These are phyloP conservation scores for Leucoagaricus sp. DNA, from an alignment of 1,284 basidiomycete species.

Conservation along the genomic window DNA sequence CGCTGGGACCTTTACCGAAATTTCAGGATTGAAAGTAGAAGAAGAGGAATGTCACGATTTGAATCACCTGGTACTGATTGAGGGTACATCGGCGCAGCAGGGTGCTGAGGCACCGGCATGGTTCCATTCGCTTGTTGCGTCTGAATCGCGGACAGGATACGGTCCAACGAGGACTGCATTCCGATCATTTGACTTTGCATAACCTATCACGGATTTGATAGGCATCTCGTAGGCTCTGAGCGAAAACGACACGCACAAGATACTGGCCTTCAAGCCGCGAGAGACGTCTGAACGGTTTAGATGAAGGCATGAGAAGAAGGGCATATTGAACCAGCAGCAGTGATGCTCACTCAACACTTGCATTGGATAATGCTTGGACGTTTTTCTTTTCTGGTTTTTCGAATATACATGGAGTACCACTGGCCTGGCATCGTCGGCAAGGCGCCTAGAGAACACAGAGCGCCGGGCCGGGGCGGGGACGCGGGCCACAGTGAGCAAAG, in stretches of 20 bases:
- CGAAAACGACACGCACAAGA: slow-evolving; percentile 50
- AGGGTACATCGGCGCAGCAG: slow-evolving; percentile 23
- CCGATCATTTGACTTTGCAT: slow-evolving; percentile 92
- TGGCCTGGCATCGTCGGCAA: slow-evolving; percentile 86
- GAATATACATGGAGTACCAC: slow-evolving; percentile 84
- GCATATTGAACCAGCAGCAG: slow-evolving; percentile 15
- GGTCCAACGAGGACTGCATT: slow-evolving; percentile 83
- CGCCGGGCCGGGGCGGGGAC: slow-evolving; percentile 63
- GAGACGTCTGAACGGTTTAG: slow-evolving; percentile 55
- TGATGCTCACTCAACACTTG: slow-evolving; percentile 70
- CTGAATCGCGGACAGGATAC: slow-evolving; percentile 64
- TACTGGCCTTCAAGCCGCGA: slow-evolving; percentile 84
- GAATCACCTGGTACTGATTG: slow-evolving; percentile 22
- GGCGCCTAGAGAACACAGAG: slow-evolving; percentile 60
- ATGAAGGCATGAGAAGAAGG: slow-evolving; percentile 23
- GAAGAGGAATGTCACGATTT: slow-evolving; percentile 31
- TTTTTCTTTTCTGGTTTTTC: slow-evolving; percentile 91
- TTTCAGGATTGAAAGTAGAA: slow-evolving; percentile 40
- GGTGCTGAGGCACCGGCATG: slow-evolving; percentile 22
- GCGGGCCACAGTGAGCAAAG: slow-evolving; percentile 58
- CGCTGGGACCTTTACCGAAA: slow-evolving; percentile 29
- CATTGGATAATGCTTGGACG: slow-evolving; percentile 55
- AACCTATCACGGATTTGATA: slow-evolving; percentile 45
- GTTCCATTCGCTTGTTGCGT: slow-evolving; percentile 15
- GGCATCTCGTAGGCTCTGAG: not conserved